Base-by-base conservation (phyloP, 345 rosid genomes). In the Brassica nigra region DNA sequence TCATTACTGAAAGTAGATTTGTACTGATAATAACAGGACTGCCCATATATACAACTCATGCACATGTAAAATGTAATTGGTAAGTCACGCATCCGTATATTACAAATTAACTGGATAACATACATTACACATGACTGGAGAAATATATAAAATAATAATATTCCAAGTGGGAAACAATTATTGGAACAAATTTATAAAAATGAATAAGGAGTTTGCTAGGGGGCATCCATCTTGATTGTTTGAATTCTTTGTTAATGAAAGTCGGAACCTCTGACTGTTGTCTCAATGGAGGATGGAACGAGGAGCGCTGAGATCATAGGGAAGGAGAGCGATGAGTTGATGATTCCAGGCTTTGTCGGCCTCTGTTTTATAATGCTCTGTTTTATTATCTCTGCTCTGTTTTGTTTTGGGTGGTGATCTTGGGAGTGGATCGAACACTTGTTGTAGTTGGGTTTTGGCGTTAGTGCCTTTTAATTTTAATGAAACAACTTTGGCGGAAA, bases 31-130 rank as follows among this genome's bases (percentile, higher is more conserved):
- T 58, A 57, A 1, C 31, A 68, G 7, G 44, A 58, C 31, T 37
- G 8, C 0, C 2, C 68, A 62, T 66, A 75, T 8, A 62, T 47
- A 62, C 39, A 62, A 62, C 28, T 61, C 69, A 68, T 42, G 9
- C 49, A 42, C 49, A 42, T 62, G 62, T 44, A 37, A 54, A 31
- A 70, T 71, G 10, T 70, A 72, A 29, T 66, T 66, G 20, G n/a
- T 59, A 18, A 55, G 67, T 30, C 37, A 79, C 20, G 54, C 62
- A 47, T 42, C 14, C 4, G 14, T 10, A 55, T 65, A 31, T 72
- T 30, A 66, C 61, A 59, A 72, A 39, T 55, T 37, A 29, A 4
- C 52, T 52, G 54, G 49, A 70, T 23, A 52, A 28, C 37, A 72
- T 9, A 63, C 27, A 55, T 62, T 20, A 64, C 34, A 70, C 30